Conservation (phyloP, 73 alveolate genomes). For the Paramecium caudatum region DNA sequence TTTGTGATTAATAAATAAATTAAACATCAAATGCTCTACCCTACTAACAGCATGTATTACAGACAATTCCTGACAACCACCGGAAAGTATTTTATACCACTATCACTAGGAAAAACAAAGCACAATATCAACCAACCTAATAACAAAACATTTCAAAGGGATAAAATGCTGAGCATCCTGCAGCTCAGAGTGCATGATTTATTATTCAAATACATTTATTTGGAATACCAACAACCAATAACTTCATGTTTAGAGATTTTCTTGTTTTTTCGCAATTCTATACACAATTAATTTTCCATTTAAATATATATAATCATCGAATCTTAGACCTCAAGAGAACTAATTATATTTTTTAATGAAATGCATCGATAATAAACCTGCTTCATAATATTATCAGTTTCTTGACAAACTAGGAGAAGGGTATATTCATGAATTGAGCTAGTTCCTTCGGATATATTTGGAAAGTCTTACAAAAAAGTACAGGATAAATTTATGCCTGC, state of each 20-base stretch:
- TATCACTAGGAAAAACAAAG: constrained; percentile 31
- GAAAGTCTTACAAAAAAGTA: constrained; percentile 5
- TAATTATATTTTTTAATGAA: too few species aligned
- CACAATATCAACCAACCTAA: constrained; percentile 28
- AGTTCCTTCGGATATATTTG: constrained; percentile 67
- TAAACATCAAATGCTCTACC: constrained; percentile 59
- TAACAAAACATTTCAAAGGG: constrained; percentile 34
- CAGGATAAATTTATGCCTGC: constrained; percentile 56
- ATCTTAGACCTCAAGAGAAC: too few species aligned
- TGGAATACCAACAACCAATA: too few species aligned
- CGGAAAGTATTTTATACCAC: constrained; percentile 29
- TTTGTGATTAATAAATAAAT: constrained; percentile 37
- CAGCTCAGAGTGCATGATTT: constrained; percentile 68
- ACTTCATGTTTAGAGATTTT: too few species aligned
- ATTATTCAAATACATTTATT: too few species aligned
- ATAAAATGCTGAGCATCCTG: constrained; percentile 61
- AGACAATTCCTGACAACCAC: constrained; percentile 58
- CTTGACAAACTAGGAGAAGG: constrained; percentile 67
- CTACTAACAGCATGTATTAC: constrained; percentile 40
- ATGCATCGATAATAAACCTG: constrained; percentile 3
- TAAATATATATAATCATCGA: too few species aligned
- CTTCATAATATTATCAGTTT: constrained; percentile 49
- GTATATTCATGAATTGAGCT: not conserved
- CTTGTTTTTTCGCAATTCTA: too few species aligned
- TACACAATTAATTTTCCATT: too few species aligned